Percentiles rank a stretch among this genome's conserved stretches.
phyloP scores from a whole-genome alignment of 1,139 yeast genomes.

The Saccharomyces uvarum region DNA sequence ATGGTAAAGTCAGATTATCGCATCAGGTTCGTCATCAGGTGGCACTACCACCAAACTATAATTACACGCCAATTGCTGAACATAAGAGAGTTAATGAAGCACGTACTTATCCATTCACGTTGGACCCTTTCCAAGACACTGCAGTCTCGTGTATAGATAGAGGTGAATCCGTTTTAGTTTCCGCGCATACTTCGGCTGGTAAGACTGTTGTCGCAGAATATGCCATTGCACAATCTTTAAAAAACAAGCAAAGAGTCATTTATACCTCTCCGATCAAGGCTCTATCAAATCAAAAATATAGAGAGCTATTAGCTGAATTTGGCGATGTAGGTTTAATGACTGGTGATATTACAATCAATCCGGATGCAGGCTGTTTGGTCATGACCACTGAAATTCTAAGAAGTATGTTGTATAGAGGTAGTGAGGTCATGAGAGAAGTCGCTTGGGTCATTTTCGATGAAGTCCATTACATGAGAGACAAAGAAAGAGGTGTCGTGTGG shows the following conservation, averaged over 20 bases:
- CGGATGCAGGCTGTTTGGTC: conserved; percentile 92
- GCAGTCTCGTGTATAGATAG: conserved; percentile 91
- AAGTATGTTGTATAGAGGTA: conserved; percentile 88
- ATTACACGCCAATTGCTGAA: conserved; percentile 79
- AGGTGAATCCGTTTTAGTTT: conserved; percentile 90
- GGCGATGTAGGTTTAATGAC: conserved; percentile 97
- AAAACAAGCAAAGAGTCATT: conserved; percentile 88
- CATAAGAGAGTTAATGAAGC: conserved; percentile 73
- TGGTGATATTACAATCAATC: conserved; percentile 95
- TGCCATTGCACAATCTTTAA: conserved; percentile 89
- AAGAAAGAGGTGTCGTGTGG: conserved; percentile 98
- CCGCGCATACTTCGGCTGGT: conserved; percentile 99
- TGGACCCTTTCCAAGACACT: conserved; percentile 95
- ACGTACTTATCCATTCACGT: conserved; percentile 78
- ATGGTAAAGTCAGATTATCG: conserved; percentile 59
- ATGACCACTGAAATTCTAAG: conserved; percentile 96
- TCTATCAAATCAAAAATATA: conserved; percentile 86
- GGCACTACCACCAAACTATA: conserved; percentile 86
- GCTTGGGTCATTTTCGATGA: conserved; percentile 96
- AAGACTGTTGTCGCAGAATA: conserved; percentile 98
- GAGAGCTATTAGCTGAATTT: conserved; percentile 86
- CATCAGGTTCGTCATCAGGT: conserved; percentile 98
- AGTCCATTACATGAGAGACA: conserved; percentile 92
- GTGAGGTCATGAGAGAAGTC: conserved; percentile 92
- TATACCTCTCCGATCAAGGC: conserved; percentile 98